Evolutionary conservation across 352 stramenopile species (phyloP), one percentile per base, ranked within the genome.

Genomic region (Pythium coloratum): DNA sequence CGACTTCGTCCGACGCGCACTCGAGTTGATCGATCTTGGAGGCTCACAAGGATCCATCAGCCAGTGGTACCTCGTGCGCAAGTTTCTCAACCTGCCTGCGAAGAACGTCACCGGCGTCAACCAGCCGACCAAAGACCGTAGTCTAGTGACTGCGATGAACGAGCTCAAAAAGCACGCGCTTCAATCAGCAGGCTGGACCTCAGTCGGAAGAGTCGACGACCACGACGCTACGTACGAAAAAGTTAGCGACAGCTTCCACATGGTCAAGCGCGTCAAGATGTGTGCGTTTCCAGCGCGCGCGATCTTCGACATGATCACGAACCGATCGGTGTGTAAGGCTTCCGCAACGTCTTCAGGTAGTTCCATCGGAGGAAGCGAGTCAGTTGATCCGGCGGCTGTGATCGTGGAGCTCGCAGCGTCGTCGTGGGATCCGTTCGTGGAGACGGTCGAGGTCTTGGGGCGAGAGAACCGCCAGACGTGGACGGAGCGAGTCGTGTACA

Each of bases 281-380:
- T 86, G 84, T 47, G 62, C 74, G 13, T 94, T 90, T 54, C 85
- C 85, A 46, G 80, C 85, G 33, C 81, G 85, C 13, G 83, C 85
- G 0, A 64, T 92, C 32, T 94, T 91, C 58, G 85, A 92, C 59
- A 81, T 89, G 72, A 76, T 91, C 34, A 82, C 82, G 24, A 87
- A 80, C 46, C 71, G 68, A 66, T 53, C 61, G 64, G 46, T 20
- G 8, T 12, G 30, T 10, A 50, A 30, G 18, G 28, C 32, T 0
- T n/a, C n/a, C 5, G n/a, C 13, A 18, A n/a, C 12, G 2, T 28
- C 58, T 33, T 34, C 12, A 5, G 55, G 7, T 40, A 28, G 34
- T 49, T 26, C 34, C 42, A 12, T 13, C 34, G 51, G 13, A 33
- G 24, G 16, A 13, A 20, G 8, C 0, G 49, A 38, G 28, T 24